A percentile compares a stretch with the other conserved stretches of the same genome.
These are phyloP conservation scores for Beta macrorhiza DNA, from an alignment of 179 eudicot genomes.

Conservation along the genomic window DNA sequence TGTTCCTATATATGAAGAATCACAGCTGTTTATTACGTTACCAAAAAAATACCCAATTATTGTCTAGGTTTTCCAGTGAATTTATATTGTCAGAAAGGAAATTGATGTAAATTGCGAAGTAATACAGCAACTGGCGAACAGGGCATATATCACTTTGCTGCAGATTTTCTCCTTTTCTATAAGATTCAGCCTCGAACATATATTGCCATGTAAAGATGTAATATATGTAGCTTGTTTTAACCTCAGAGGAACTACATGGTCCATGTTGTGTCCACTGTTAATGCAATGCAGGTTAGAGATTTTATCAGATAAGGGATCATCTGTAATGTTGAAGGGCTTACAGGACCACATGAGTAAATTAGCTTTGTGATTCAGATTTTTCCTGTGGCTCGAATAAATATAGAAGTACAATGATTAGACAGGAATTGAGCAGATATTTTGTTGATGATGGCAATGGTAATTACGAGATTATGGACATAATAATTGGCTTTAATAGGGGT, in stretches of 20 bases:
- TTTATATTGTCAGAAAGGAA: neutral
- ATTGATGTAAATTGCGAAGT: neutral
- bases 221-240: neutral
- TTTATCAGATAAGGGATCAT: neutral
- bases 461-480: constrained; percentile 7
- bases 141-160: neutral
- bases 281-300: neutral
- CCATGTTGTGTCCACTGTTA: neutral
- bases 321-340: neutral
- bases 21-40: no score
- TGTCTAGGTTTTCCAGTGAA: neutral
- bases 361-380: neutral
- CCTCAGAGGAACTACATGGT: neutral
- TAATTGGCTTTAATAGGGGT: neutral
- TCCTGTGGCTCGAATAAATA: constrained; percentile 10
- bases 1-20: neutral
- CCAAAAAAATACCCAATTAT: neutral
- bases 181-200: neutral
- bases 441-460: neutral
- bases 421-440: neutral
- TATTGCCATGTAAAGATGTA: neutral
- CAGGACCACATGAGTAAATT: constrained; percentile 7
- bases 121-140: neutral
- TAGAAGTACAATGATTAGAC: neutral
- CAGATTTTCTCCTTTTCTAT: neutral